Evolutionary conservation across 371 early-diverging fungal genomes (phyloP).

Genomic region (Apophysomyces ossiformis): DNA sequence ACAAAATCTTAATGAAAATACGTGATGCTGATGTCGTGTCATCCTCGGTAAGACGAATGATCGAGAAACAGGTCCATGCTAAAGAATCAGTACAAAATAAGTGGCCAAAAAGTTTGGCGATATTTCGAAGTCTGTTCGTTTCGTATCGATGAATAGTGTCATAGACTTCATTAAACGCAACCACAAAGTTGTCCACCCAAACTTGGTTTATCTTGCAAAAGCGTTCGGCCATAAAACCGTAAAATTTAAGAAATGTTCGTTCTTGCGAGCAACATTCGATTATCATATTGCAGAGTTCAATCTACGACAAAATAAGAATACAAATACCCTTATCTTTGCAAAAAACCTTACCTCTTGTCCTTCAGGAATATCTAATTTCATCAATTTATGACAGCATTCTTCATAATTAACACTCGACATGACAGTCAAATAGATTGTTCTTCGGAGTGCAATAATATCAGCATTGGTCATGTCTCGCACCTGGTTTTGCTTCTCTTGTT

Average conservation of each 20-base stretch:
- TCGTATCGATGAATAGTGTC: slow-evolving; percentile 94
- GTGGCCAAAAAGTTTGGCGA: slow-evolving; percentile 92
- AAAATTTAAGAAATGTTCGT: slow-evolving; percentile 92
- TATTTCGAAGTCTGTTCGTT: slow-evolving; percentile 92
- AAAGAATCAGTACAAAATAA: slow-evolving; percentile 87
- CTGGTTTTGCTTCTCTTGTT: slow-evolving; percentile 58
- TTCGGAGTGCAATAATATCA: slow-evolving; percentile 86
- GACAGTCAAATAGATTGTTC: slow-evolving; percentile 94
- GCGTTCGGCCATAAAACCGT: slow-evolving; percentile 93
- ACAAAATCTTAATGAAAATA: slow-evolving; percentile 95
- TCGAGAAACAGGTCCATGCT: slow-evolving; percentile 83
- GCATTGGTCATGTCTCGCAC: slow-evolving; percentile 93
- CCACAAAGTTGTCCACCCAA: slow-evolving; percentile 81
- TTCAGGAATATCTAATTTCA: slow-evolving; percentile 81
- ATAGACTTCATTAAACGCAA: slow-evolving; percentile 84
- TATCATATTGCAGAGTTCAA: slow-evolving; percentile 94
- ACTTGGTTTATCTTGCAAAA: slow-evolving; percentile 83
- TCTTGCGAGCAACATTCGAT: slow-evolving; percentile 97
- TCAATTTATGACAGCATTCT: slow-evolving; percentile 94
- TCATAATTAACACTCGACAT: slow-evolving; percentile 96
- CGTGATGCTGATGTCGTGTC: slow-evolving; percentile 95
- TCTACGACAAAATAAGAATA: slow-evolving; percentile 32
- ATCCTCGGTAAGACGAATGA: slow-evolving; percentile 86
- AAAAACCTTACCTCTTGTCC: slow-evolving; percentile 73
- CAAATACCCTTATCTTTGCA: neutral